Evolutionary conservation across 177 flowering plant species (phyloP).

Genomic region (Vitis hybrid): DNA sequence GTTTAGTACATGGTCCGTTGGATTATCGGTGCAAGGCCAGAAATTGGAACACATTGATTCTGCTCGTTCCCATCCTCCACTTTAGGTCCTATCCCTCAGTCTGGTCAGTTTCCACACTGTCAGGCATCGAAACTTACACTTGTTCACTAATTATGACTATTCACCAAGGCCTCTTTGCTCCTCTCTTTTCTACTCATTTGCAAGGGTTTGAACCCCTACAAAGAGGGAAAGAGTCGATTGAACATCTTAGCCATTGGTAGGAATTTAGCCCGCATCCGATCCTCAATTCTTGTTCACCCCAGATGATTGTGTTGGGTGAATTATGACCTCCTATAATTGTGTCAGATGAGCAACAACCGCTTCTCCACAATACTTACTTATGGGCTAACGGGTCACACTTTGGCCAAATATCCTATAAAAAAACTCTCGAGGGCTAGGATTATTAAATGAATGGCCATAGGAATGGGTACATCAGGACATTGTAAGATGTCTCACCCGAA

Average conservation of each 20-base stretch:
- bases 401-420: background rate
- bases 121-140: no score
- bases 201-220: no score
- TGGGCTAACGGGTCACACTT: background rate
- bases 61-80: conserved; percentile 1
- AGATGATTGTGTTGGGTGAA: background rate
- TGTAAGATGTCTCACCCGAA: conserved; percentile 14
- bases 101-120: background rate
- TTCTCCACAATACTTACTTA: no score
- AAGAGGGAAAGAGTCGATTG: no score
- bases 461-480: conserved; percentile 23
- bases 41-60: conserved; percentile 14
- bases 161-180: no score
- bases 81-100: background rate
- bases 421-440: background rate
- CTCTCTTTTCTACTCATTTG: no score
- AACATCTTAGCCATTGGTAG: no score
- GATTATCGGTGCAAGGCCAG: conserved; percentile 12
- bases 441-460: conserved; percentile 2
- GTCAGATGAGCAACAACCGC: no score
- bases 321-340: background rate
- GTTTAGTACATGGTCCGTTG: conserved; percentile 9
- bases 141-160: no score
- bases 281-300: background rate
- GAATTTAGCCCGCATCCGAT: no score